Conservation (phyloP, 2,329 filamentous ascomycete genomes). For the Aureobasidium subglaciale region DNA sequence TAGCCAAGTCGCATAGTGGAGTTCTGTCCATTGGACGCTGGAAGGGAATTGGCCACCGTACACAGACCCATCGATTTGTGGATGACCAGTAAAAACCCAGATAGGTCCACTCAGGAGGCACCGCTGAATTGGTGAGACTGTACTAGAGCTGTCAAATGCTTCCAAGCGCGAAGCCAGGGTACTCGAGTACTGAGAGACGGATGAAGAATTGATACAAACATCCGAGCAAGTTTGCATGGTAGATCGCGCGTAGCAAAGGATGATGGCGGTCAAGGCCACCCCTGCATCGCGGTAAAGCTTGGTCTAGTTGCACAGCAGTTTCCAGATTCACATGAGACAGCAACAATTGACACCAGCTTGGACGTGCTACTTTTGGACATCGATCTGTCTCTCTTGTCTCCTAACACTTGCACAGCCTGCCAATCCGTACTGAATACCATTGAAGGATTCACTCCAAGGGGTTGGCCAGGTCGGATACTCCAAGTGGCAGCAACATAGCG, state of each 20-base stretch:
- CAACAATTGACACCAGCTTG: not conserved
- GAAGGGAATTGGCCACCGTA: not conserved
- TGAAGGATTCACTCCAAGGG: not conserved
- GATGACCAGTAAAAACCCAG: constrained; percentile 8
- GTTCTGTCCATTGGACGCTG: not conserved
- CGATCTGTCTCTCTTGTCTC: not conserved
- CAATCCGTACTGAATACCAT: not conserved
- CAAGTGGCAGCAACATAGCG: not conserved
- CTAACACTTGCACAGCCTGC: not conserved
- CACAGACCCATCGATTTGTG: not conserved
- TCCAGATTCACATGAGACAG: not conserved
- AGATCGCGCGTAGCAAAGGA: constrained; percentile 1
- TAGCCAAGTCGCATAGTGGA: constrained; percentile 5
- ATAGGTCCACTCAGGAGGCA: not conserved
- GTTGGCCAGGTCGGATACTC: not conserved
- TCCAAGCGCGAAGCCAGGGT: constrained; percentile 3
- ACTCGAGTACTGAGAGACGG: not conserved
- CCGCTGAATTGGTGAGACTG: constrained; percentile 12
- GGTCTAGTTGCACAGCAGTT: constrained; percentile 1
- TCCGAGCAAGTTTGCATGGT: constrained; percentile 6
- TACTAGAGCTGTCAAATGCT: constrained; percentile 2
- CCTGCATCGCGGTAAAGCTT: constrained; percentile 11
- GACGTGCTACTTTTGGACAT: not conserved
- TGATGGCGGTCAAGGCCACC: constrained; percentile 7
- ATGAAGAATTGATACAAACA: not conserved